Percentiles rank a stretch among this genome's conserved stretches.
Conservation (phyloP, 495 filamentous ascomycete genomes). For the Cryomyces antarcticus region DNA sequence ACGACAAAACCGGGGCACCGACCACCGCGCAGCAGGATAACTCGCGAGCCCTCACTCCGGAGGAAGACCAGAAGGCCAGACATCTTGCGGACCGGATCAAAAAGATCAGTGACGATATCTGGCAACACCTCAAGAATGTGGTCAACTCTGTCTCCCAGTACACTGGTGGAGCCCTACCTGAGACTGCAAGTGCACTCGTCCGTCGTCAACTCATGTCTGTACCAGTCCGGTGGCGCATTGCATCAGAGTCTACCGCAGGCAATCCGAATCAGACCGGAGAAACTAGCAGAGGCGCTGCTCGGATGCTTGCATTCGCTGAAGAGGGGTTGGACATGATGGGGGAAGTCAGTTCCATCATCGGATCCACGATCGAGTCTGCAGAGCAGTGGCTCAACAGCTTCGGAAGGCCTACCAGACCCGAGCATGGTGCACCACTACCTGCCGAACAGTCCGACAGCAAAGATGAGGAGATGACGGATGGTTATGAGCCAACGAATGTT, state of each 20-base stretch:
- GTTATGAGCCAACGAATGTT: too few relatives aligned
- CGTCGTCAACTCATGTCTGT: slow-evolving; percentile 58
- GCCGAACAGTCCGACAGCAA: too few relatives aligned
- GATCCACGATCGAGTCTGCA: slow-evolving; percentile 66
- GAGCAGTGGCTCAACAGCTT: slow-evolving; percentile 71
- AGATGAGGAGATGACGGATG: too few relatives aligned
- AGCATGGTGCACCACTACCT: too few relatives aligned
- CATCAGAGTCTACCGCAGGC: slow-evolving; percentile 24
- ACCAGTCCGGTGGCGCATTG: slow-evolving; percentile 51
- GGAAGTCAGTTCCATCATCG: slow-evolving; percentile 61
- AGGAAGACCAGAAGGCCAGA: slow-evolving; percentile 21
- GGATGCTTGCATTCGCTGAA: slow-evolving; percentile 60
- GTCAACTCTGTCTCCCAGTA: slow-evolving; percentile 65
- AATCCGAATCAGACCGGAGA: slow-evolving; percentile 17
- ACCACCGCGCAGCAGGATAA: background rate
- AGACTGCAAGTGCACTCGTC: slow-evolving; percentile 61
- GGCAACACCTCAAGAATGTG: slow-evolving; percentile 53
- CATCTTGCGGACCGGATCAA: slow-evolving; percentile 39
- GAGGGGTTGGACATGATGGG: slow-evolving; percentile 80
- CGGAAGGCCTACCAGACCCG: slow-evolving; percentile 21
- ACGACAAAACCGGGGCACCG: slow-evolving; percentile 3
- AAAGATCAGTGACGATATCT: slow-evolving; percentile 48
- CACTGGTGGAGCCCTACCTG: slow-evolving; percentile 65
- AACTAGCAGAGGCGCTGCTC: slow-evolving; percentile 34
- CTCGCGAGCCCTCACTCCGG: slow-evolving; percentile 10